Conservation (phyloP, 257 asterid species). For the Forsythia viridissima region DNA sequence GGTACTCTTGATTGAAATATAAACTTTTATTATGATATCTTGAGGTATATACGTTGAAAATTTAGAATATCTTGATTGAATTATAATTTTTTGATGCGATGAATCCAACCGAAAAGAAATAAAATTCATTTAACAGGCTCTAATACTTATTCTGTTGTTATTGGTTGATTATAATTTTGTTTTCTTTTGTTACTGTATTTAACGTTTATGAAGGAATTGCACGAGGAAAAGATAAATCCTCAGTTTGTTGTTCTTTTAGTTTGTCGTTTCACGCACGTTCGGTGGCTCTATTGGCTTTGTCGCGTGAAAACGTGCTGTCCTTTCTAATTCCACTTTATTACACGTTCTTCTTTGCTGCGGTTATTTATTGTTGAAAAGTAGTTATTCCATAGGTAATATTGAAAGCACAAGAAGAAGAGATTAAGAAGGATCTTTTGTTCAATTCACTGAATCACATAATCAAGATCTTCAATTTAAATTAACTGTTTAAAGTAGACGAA, state of each 20-base stretch:
- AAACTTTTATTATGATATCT: not conserved
- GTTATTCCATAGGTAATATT: not conserved
- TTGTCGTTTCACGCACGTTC: not conserved
- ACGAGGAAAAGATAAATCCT: not conserved
- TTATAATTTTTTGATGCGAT: not conserved
- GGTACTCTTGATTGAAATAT: constrained; percentile 37
- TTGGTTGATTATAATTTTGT: not conserved
- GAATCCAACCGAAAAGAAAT: not conserved
- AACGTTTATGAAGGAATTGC: not conserved
- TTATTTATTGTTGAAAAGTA: not conserved
- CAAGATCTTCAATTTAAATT: not conserved
- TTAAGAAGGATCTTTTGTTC: not conserved
- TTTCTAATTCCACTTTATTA: not conserved
- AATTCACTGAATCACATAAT: no score
- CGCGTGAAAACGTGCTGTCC: not conserved
- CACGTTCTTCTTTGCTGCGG: not conserved
- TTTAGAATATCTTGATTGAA: not conserved
- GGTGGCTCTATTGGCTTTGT: not conserved
- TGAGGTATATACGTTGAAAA: not conserved
- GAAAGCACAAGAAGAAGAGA: not conserved
- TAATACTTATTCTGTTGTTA: not conserved
- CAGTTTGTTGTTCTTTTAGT: not conserved
- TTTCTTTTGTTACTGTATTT: not conserved
- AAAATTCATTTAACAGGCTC: not conserved
- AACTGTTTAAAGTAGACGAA: not conserved